These are phyloP conservation scores for Glonium stellatum DNA, from an alignment of 495 filamentous ascomycete genomes.

Conservation along the genomic window DNA sequence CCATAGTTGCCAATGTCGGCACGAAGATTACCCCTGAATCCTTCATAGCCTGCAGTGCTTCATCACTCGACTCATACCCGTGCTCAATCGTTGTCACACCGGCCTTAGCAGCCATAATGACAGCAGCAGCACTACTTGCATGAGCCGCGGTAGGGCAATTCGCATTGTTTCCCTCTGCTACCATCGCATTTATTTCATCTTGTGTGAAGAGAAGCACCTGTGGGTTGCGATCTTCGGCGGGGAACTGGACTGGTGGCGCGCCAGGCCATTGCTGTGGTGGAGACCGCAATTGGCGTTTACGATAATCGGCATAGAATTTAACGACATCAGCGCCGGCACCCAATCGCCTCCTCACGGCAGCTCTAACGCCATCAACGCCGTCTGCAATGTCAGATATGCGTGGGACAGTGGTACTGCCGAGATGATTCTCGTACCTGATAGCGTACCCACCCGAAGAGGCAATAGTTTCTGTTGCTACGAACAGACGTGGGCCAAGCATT, in stretches of 20 bases:
- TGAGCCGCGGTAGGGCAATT: conserved; percentile 44
- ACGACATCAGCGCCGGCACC: conserved; percentile 47
- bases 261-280: conserved; percentile 30
- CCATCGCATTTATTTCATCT: conserved; percentile 48
- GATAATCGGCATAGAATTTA: conserved; percentile 50
- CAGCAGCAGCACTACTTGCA: conserved; percentile 37
- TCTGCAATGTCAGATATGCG: conserved; percentile 42
- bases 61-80: conserved; percentile 38
- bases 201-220: conserved; percentile 40
- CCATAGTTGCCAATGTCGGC: background rate
- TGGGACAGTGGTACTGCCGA: conserved; percentile 4
- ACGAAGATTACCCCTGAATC: conserved; percentile 33
- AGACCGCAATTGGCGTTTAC: conserved; percentile 43
- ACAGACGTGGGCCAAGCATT: conserved; percentile 46
- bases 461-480: conserved; percentile 46
- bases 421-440: conserved; percentile 40
- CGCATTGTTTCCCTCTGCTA: conserved; percentile 39
- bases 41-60: conserved; percentile 37
- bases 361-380: conserved; percentile 39
- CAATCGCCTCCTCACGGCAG: conserved; percentile 43
- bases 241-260: conserved; percentile 20
- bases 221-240: conserved; percentile 36
- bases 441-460: conserved; percentile 46
- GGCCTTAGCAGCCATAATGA: conserved; percentile 43
- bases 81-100: conserved; percentile 50